Evolutionary conservation across 78 protist genomes (phyloP), one percentile per base, ranked within the genome.

Genomic region (Polysphondylium violaceum): DNA sequence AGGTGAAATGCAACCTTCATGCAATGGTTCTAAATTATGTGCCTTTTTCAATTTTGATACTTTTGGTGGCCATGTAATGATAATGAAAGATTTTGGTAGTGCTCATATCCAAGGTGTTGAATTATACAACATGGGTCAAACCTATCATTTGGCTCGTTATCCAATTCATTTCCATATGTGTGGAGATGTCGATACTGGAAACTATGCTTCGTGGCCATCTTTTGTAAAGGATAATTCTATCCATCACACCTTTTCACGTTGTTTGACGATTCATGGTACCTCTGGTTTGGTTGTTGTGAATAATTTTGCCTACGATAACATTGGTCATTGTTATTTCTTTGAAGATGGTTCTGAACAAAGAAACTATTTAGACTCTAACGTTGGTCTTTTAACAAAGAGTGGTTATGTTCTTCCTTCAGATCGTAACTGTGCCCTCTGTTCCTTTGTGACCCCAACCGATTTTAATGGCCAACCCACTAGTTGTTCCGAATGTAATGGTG

Each of bases 141-240:
- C 72, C 3, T 76, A 78, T 27, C 74, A 78, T 44, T 55, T 88
- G 1, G 94, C 87, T n/a, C 61, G 33, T 47, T 88, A 88, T 31
- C 94, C 94, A 74, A 78, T 88, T 53, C 94, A 88, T 63, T 88
- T 88, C 78, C 94, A 88, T 23, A 88, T 88, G 94, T 78, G 86
- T 59, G 69, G 79, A 19, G 81, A 88, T 72, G 87, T 88, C 0
- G 88, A 88, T 60, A 75, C 73, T 16, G 87, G 87, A 29, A 25
- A 2, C 33, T 74, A 76, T 65, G 77, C 94, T 11, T 16, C 31
- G 4, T 83, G 91, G 91, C 91, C 91, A 41, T 58, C 79, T 2
- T 83, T 69, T 59, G 60, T 83, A 0, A 83, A 83, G 33, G 94
- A 88, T 67, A 40, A 21, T 27, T 76, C 94, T 14, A 88, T 88